phyloP scores from a whole-genome alignment of 2,329 filamentous ascomycete species.

The Biscogniauxia sp. region DNA sequence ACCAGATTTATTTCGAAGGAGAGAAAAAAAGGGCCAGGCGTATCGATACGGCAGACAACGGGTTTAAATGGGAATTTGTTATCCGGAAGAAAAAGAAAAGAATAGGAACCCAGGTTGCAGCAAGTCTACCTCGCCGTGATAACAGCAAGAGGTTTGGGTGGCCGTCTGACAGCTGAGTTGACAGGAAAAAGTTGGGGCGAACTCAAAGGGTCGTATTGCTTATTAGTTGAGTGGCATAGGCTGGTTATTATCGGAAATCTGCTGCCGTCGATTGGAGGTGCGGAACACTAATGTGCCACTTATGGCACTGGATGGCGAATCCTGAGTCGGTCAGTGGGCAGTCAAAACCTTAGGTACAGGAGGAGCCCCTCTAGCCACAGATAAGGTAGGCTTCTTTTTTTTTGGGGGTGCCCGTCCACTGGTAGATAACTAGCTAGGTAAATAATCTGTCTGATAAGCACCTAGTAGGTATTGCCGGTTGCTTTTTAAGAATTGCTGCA shows the following conservation, averaged over 20 bases:
- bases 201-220: neutral
- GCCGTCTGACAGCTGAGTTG: neutral
- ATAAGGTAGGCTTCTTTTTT: neutral
- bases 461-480: too few species aligned
- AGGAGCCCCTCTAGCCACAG: neutral
- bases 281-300: neutral
- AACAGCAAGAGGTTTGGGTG: neutral
- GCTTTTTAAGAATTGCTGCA: too few species aligned
- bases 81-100: neutral
- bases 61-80: neutral
- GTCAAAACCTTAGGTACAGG: neutral
- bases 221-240: constrained; percentile 10
- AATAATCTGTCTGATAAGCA: too few species aligned
- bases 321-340: neutral
- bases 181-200: neutral
- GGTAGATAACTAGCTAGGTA: too few species aligned
- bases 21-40: neutral
- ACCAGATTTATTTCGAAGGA: neutral
- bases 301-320: neutral
- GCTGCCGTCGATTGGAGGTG: constrained; percentile 4
- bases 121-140: neutral
- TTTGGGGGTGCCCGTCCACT: too few species aligned
- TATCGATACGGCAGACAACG: neutral
- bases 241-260: constrained; percentile 21
- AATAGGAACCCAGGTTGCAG: neutral